These are phyloP conservation scores for Maudiozyma pseudohumilis DNA, from an alignment of 805 yeast genomes.

Conservation along the genomic window DNA sequence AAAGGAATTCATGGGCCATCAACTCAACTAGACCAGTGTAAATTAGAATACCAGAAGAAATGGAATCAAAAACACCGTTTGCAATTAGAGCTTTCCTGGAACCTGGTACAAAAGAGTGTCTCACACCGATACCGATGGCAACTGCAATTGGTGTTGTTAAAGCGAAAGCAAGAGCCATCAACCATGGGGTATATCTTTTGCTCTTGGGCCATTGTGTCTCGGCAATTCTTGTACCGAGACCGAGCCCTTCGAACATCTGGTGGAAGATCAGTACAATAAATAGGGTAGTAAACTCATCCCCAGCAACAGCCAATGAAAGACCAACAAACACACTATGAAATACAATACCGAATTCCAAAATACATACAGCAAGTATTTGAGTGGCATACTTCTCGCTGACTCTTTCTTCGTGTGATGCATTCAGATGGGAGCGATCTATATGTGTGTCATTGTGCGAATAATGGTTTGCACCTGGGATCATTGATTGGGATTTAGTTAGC, in stretches of 20 bases:
- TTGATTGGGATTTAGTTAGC: not conserved
- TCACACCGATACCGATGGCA: constrained; percentile 69
- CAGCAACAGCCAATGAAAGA: constrained; percentile 52
- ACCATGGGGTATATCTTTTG: constrained; percentile 34
- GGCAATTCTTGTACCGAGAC: constrained; percentile 63
- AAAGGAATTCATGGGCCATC: constrained; percentile 63
- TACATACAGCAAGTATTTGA: constrained; percentile 45
- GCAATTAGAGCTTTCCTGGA: constrained; percentile 46
- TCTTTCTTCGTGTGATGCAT: constrained; percentile 8
- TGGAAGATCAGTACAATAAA: constrained; percentile 63
- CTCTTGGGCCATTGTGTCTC: constrained; percentile 44
- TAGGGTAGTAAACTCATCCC: constrained; percentile 53
- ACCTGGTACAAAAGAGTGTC: constrained; percentile 44
- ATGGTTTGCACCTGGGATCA: constrained; percentile 8
- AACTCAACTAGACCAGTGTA: constrained; percentile 69
- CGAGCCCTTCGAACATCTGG: constrained; percentile 72
- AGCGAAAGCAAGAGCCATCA: constrained; percentile 41
- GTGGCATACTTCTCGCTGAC: constrained; percentile 42
- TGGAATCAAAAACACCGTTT: constrained; percentile 56
- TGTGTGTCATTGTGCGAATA: constrained; percentile 7
- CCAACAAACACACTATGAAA: constrained; percentile 74
- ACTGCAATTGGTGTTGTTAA: constrained; percentile 59
- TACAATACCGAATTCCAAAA: constrained; percentile 62
- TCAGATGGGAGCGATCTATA: constrained; percentile 11
- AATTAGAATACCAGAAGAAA: constrained; percentile 62